phyloP scores from a whole-genome alignment of 768 basidiomycete genomes.

The Boletus patriciae region DNA sequence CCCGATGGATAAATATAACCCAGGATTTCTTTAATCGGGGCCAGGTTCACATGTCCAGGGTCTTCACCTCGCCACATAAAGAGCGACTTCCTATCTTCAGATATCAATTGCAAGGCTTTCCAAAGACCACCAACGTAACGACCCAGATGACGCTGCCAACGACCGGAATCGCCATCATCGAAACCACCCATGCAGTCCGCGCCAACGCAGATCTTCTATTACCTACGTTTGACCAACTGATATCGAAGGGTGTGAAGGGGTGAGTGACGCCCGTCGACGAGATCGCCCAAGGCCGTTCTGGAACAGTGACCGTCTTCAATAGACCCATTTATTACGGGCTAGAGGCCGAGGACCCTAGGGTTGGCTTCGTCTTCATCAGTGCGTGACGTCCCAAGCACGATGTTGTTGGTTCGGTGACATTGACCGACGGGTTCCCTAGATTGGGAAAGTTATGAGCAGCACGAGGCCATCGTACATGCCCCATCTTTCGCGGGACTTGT shows the following conservation, averaged over 20 bases:
- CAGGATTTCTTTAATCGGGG: too few relatives aligned
- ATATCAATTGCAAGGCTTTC: neutral
- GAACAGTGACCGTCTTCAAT: too few relatives aligned
- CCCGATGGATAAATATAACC: too few relatives aligned
- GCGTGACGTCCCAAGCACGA: neutral
- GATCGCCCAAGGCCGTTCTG: neutral
- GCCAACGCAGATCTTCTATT: neutral
- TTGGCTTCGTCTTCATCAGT: conserved; percentile 11
- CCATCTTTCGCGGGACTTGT: neutral
- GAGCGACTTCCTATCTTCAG: too few relatives aligned
- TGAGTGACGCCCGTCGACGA: neutral
- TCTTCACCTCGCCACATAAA: too few relatives aligned
- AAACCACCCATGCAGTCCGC: neutral
- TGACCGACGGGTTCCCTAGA: neutral
- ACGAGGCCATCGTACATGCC: neutral
- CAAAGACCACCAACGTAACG: neutral
- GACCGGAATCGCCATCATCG: conserved; percentile 10
- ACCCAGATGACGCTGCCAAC: neutral
- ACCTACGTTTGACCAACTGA: neutral
- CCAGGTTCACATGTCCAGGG: too few relatives aligned
- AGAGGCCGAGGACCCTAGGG: conserved; percentile 2
- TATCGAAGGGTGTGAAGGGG: neutral
- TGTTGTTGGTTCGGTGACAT: neutral
- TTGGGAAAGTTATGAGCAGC: conserved; percentile 11
- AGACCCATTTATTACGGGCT: conserved; percentile 1